Base-by-base conservation (phyloP, 2,329 filamentous ascomycete genomes). In the Colletotrichum orchidophilum region DNA sequence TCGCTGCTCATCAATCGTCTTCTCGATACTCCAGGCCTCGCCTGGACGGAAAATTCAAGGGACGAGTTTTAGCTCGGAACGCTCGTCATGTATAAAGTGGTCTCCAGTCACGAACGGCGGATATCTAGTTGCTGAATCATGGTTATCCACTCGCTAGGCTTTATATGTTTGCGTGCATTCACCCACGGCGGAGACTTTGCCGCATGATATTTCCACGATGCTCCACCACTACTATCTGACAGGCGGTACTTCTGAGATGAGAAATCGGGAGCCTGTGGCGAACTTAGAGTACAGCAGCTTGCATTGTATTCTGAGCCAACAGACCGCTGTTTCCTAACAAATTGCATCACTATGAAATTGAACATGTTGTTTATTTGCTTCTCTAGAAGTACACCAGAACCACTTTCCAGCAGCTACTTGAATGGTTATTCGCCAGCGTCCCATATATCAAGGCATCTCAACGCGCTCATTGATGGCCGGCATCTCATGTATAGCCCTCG, bases 401-500 rank as follows among this genome's bases (percentile, higher is more conserved):
- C 18, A n/a, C 21, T 18, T 18, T 18, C 39, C 39, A 8, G 4
- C 8, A 3, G 7, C 18, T 15, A 46, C 39, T 8, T 46, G 18
- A 8, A 21, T 46, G 21, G 5, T 4, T 5, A 9, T 7, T 15
- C 8, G 5, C 39, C 7, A 46, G 18, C 5, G 9, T 21, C 39
- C 15, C 3, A 46, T 21, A 0, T 4, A 21, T 61, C 27, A 61
- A 7, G 58, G 42, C 58, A 50, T 61, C 33, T 71, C 68, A 2
- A 18, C 46, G 5, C 58, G 42, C 42, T 71, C 64, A 2, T 68
- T 54, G 18, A 71, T 71, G 11, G 68, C 64, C 5, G 68, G 68
- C 58, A 71, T 57, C 46, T 71, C 68, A 7, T 71, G 53, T 24
- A 71, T 53, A 21, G 57, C 42, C 46, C 53, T 71, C 9, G 68